Base-by-base conservation (phyloP, 139 green algal species). In the Coelastrella sp. region DNA sequence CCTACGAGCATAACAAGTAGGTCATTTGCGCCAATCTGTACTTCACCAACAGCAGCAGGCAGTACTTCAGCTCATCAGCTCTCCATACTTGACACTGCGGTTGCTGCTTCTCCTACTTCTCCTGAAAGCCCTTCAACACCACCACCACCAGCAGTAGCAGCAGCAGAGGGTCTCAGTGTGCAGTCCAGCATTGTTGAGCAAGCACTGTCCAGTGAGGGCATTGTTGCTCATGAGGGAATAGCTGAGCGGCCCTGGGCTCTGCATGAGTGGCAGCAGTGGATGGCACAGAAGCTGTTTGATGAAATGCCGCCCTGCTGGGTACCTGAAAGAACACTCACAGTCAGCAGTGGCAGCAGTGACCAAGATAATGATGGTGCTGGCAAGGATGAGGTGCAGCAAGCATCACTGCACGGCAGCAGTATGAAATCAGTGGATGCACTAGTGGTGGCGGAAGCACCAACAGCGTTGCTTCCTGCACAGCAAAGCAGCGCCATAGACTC, bases 231-330 rank as follows among this genome's bases (percentile, higher is more conserved):
- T 38, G 76, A 83, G 15, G 76, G 76, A 2, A 74, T 83, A 59
- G 27, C 60, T 2, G 59, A 71, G 9, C n/a, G 41, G 13, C 41
- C 76, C 4, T 57, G 21, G 23, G 51, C 48, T 30, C 25, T 83
- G 57, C 57, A 83, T 43, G 35, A 74, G 76, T 57, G 73, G 76
- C 76, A 83, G 57, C n/a, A 62, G 11, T 83, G 76, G 76, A 83
- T 83, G 76, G 53, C 59, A 19, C 38, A 40, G 37, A 53, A 83
- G 76, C 57, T 83, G 76, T 80, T 35, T 51, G 72, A 80, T 45
- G 11, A 48, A 5, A 27, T 80, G 72, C 72, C 72, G 0, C 72
- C 72, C 13, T 80, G 48, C 45, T 30, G 25, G 19, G 71, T 79
- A 27, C 62, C 62, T 21, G 62, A 71, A 17, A 71, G 32, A 17